Evolutionary conservation across 441 rosid genomes (phyloP).

Genomic region (Geranium incanum): DNA sequence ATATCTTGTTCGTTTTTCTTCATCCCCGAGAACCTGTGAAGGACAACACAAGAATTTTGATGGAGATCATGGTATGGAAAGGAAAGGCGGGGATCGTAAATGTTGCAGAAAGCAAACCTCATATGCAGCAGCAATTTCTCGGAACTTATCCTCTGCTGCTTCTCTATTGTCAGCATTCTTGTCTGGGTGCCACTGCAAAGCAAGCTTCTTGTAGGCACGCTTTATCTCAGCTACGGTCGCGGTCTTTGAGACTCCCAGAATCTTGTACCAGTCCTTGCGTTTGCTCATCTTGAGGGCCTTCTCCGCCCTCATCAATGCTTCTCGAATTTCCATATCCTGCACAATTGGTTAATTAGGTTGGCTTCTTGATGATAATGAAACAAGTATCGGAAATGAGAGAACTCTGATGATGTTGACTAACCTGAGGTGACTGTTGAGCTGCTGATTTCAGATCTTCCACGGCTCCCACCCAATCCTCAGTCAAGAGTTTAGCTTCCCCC

Average conservation of each 20-base stretch:
- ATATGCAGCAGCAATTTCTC: constrained; percentile 88
- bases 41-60: constrained; percentile 14
- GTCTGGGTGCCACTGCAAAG: constrained; percentile 96
- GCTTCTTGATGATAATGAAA: too few relatives aligned
- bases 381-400: background rate
- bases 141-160: constrained; percentile 84
- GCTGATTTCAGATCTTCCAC: constrained; percentile 79
- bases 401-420: constrained; percentile 26
- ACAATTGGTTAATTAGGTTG: background rate
- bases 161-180: constrained; percentile 85
- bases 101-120: constrained; percentile 42
- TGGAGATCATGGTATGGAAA: constrained; percentile 1
- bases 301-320: constrained; percentile 75
- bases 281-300: constrained; percentile 93
- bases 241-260: constrained; percentile 68
- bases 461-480: constrained; percentile 98
- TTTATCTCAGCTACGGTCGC: constrained; percentile 78
- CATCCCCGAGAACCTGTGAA: constrained; percentile 74
- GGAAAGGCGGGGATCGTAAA: background rate
- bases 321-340: constrained; percentile 78
- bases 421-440: constrained; percentile 84
- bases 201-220: constrained; percentile 90
- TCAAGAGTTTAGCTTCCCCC: constrained; percentile 87
- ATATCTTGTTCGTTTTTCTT: constrained; percentile 75
- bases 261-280: constrained; percentile 92